Evolutionary conservation across 306 rosid genomes (phyloP), one percentile per base, ranked within the genome.

Genomic region (Acacia confusa): DNA sequence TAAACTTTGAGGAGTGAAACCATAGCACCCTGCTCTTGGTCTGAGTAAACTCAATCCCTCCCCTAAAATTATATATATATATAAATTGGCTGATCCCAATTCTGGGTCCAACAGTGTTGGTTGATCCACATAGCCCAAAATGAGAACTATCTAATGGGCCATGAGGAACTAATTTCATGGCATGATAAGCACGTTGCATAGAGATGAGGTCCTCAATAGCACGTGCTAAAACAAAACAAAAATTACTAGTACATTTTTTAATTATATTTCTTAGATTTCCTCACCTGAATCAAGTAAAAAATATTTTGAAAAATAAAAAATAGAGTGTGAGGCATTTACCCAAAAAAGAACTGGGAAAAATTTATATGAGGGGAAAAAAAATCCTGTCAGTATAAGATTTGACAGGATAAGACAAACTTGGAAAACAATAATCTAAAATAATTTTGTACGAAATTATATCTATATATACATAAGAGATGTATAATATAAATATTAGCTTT

Each of bases 111-210:
- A 30, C 15, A 34, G 8, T 16, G 19, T 19, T 17, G 72, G 47
- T 27, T 2, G 72, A 67, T 36, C 27, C 47, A 41, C 38, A 36
- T 20, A 53, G 86, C 76, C 84, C 82, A 66, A 70, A 25, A 78
- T 36, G 15, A 19, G 60, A 68, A 72, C 72, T 11, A 57, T 9
- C 22, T 57, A 0, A 64, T 82, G 88, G 81, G 84, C 88, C 76
- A 32, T 34, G 8, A 32, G 70, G 57, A 8, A 66, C 30, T 25
- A 34, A 74, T 65, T 43, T 41, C 17, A 24, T 66, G 72, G 20
- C 72, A 57, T 45, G 28, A 72, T 30, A 41, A 20, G 27, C 86
- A 84, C 76, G 82, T 67, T 84, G 81, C 79, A 87, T 76, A 77
- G 40, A 75, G 0, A 9, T 1, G 24, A 13, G 30, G 28, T 66